Percentiles rank a stretch among this genome's conserved stretches.
phyloP scores from a whole-genome alignment of 140 eudicot genomes.

The Ambrosia hybrid region DNA sequence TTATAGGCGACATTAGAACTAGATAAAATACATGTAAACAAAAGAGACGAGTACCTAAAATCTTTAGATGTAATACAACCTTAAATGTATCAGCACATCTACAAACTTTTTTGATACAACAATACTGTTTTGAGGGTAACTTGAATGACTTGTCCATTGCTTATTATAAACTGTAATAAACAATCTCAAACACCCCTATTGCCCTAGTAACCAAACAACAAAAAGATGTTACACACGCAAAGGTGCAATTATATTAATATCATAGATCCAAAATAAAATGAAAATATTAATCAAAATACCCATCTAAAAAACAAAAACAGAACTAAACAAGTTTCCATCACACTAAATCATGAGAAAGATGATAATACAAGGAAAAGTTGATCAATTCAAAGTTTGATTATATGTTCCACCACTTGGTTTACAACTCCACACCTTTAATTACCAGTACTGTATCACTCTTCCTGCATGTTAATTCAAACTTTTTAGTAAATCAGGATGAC shows the following conservation, averaged over 20 bases:
- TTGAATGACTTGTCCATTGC: no score
- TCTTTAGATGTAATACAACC: no score
- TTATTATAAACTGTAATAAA: no score
- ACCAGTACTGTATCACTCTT: conserved; percentile 30
- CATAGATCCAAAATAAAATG: conserved; percentile 24
- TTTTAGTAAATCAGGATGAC: conserved; percentile 9
- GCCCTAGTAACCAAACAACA: neutral
- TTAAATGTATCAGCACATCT: no score
- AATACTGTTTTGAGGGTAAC: no score
- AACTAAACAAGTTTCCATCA: conserved; percentile 38
- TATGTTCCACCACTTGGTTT: conserved; percentile 20
- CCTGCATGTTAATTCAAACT: conserved; percentile 18
- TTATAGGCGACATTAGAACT: no score
- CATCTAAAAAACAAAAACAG: conserved; percentile 19
- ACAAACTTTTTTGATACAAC: no score
- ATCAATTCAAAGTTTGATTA: conserved; percentile 20
- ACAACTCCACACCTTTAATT: conserved; percentile 42
- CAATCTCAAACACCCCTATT: no score
- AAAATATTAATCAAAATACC: conserved; percentile 24
- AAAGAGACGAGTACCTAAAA: no score
- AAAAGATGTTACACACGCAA: conserved; percentile 28
- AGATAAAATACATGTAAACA: no score
- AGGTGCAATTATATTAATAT: conserved; percentile 32
- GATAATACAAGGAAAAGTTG: conserved; percentile 23
- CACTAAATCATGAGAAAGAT: conserved; percentile 33